A percentile compares a stretch with the other conserved stretches of the same genome.
Evolutionary conservation across 176 grass and related monocot genomes (phyloP).

Genomic region (Rhynchospora tenuis): DNA sequence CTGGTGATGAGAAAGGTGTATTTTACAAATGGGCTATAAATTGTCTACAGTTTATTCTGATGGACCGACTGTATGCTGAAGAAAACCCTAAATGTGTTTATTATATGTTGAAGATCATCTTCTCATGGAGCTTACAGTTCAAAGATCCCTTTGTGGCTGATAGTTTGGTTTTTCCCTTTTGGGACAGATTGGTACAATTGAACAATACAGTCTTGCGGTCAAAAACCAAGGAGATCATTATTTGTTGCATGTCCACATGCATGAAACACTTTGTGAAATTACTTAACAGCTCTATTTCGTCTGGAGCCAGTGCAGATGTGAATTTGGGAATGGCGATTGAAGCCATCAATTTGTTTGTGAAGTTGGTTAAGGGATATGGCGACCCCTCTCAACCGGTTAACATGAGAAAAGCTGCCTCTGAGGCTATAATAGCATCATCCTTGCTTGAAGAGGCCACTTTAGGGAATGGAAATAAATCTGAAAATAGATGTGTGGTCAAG

Average conservation of each 20-base stretch:
- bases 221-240: slow-evolving; percentile 73
- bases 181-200: slow-evolving; percentile 81
- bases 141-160: slow-evolving; percentile 36
- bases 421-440: slow-evolving; percentile 73
- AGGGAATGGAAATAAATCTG: slow-evolving; percentile 39
- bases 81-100: slow-evolving; percentile 87
- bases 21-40: slow-evolving; percentile 54
- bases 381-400: slow-evolving; percentile 69
- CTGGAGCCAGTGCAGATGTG: slow-evolving; percentile 26
- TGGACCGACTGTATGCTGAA: slow-evolving; percentile 59
- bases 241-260: slow-evolving; percentile 90
- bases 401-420: slow-evolving; percentile 61
- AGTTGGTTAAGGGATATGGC: slow-evolving; percentile 60
- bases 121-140: slow-evolving; percentile 63
- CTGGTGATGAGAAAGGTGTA: slow-evolving; percentile 35
- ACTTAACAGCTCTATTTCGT: slow-evolving; percentile 30
- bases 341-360: slow-evolving; percentile 50
- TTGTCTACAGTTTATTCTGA: slow-evolving; percentile 50
- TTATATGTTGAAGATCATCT: slow-evolving; percentile 75
- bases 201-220: slow-evolving; percentile 45
- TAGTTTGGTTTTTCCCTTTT: slow-evolving; percentile 50
- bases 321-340: slow-evolving; percentile 31
- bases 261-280: slow-evolving; percentile 64
- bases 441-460: slow-evolving; percentile 61
- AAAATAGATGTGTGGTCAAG: slow-evolving; percentile 31